These are phyloP conservation scores for Brettanomyces custersianus DNA, from an alignment of 805 yeast species.

Conservation along the genomic window DNA sequence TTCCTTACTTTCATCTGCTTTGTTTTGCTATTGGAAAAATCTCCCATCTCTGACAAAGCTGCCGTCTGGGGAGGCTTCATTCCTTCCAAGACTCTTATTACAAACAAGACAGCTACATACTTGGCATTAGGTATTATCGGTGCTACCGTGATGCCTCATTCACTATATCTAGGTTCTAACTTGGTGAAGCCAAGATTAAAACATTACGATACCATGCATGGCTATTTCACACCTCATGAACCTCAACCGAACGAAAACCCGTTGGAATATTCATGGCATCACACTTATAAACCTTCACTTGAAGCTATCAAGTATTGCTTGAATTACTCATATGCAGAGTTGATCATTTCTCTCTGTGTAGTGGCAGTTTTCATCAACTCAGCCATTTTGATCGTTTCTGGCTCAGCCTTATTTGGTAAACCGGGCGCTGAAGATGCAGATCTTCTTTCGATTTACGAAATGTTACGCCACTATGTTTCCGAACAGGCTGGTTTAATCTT, in stretches of 20 bases:
- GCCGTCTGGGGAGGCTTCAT: slow-evolving; percentile 58
- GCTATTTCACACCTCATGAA: slow-evolving; percentile 8
- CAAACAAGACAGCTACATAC: slow-evolving; percentile 59
- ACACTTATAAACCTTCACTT: slow-evolving; percentile 56
- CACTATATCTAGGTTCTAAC: slow-evolving; percentile 77
- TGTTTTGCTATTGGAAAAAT: slow-evolving; percentile 54
- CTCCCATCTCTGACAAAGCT: slow-evolving; percentile 41
- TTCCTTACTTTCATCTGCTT: slow-evolving; percentile 70
- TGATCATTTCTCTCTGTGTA: slow-evolving; percentile 60
- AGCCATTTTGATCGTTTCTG: slow-evolving; percentile 75
- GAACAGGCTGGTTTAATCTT: slow-evolving; percentile 76
- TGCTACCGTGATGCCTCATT: slow-evolving; percentile 94
- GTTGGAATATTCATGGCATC: slow-evolving; percentile 24
- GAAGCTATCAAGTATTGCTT: slow-evolving; percentile 67
- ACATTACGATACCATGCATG: slow-evolving; percentile 53
- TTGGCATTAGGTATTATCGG: slow-evolving; percentile 80
- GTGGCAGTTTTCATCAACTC: slow-evolving; percentile 83
- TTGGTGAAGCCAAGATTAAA: slow-evolving; percentile 76
- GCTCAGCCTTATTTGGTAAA: slow-evolving; percentile 63
- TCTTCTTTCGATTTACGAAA: slow-evolving; percentile 62
- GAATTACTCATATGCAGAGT: slow-evolving; percentile 64
- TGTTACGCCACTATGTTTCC: slow-evolving; percentile 54
- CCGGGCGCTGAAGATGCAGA: slow-evolving; percentile 75
- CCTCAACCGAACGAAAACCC: slow-evolving; percentile 10
- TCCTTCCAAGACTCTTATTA: slow-evolving; percentile 48